Evolutionary conservation across 768 basidiomycete species (phyloP), one percentile per base, ranked within the genome.

Genomic region (Leucocoprinus sp.): DNA sequence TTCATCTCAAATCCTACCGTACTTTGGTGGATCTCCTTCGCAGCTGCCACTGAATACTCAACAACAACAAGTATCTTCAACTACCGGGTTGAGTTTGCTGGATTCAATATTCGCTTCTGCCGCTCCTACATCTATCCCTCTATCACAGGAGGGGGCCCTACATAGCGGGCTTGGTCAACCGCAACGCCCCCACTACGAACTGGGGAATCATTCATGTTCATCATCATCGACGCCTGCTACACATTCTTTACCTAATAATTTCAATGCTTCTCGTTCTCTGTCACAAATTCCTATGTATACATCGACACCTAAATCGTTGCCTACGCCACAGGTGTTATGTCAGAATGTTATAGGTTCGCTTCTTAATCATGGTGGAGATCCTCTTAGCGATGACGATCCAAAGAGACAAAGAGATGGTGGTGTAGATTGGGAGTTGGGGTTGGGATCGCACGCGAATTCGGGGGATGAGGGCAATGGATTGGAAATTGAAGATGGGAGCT

Each of bases 101-200:
- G 69, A 83, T 52, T 71, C 75, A 9, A 84, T 89, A 33, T 88
- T 89, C 57, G 85, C 85, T 2, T 88, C 84, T 4, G 85, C 78
- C 40, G n/a, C 41, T 7, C 39, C 39, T 26, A 28, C 23, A 8
- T 26, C 22, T 17, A 3, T 21, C 5, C 12, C 43, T 17, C 22
- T 52, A 29, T 37, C 4, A 29, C 52, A 22, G 51, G 23, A 39
- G 50, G n/a, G n/a, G n/a, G n/a, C n/a, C n/a, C n/a, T n/a, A n/a
- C n/a, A n/a, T n/a, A n/a, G n/a, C n/a, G n/a, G n/a, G n/a, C n/a
- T n/a, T n/a, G n/a, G n/a, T n/a, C 34, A 27, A 27, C 57, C 14
- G 7, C 31, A 22, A 9, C 42, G 19, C 17, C 17, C 28, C n/a
- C n/a, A n/a, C n/a, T n/a, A n/a, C n/a, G n/a, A n/a, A n/a, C n/a